Conservation (phyloP, 164 flowering plant genomes). For the Amborella trichopoda region DNA sequence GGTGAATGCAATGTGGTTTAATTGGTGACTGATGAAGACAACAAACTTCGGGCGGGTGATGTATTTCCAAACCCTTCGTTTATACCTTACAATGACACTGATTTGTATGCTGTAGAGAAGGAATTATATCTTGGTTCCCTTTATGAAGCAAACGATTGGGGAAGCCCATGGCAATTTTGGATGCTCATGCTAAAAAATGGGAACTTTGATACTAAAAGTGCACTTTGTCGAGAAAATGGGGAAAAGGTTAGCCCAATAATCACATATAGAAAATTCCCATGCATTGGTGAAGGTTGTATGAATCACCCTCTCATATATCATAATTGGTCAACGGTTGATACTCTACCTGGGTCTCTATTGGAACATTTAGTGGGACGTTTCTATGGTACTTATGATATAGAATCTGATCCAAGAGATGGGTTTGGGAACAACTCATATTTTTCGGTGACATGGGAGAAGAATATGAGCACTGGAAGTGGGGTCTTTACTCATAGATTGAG, state of each 20-base stretch:
- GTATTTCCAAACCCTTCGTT: conserved; percentile 27
- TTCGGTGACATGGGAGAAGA: conserved; percentile 70
- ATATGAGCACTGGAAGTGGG: conserved; percentile 52
- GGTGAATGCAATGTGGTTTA: conserved; percentile 18
- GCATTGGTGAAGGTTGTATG: conserved; percentile 70
- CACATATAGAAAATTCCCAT: conserved; percentile 41
- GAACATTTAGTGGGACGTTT: conserved; percentile 7
- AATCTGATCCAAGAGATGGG: conserved; percentile 12
- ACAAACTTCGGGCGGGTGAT: conserved; percentile 51
- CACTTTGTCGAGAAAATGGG: conserved; percentile 59
- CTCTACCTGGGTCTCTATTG: no score
- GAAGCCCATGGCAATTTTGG: conserved; percentile 29
- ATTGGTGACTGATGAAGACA: conserved; percentile 40
- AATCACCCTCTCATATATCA: conserved; percentile 48
- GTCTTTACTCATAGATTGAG: conserved; percentile 43
- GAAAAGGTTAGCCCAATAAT: conserved; percentile 29
- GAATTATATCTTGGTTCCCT: conserved; percentile 54
- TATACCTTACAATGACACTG: conserved; percentile 23
- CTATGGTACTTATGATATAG: conserved; percentile 10
- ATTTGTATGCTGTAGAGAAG: conserved; percentile 62
- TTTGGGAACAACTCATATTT: conserved; percentile 29
- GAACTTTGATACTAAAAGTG: conserved; percentile 49
- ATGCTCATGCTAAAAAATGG: conserved; percentile 85
- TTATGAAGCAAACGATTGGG: conserved; percentile 40
- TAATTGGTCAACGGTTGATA: no score